Base-by-base conservation (phyloP, 805 yeast genomes). In the Wickerhamiella nectarea region DNA sequence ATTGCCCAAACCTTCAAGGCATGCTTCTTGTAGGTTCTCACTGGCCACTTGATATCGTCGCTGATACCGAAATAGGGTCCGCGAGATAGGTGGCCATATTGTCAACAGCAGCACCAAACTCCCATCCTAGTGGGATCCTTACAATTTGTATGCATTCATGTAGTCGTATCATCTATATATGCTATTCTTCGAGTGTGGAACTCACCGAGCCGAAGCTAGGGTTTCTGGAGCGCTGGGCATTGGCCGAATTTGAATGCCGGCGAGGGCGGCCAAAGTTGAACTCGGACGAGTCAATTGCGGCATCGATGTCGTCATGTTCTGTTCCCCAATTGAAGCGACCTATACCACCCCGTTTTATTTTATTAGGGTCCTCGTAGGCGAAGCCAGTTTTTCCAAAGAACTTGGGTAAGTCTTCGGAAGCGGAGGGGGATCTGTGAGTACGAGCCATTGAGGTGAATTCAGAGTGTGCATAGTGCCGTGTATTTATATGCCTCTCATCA, bases 301-400 rank as follows among this genome's bases (percentile, higher is more conserved):
- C 82, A 38, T 74, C 73, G 42, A 78, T 58, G 54, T 84, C 94
- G 53, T 82, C 94, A 7, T 76, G 71, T 7, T 47, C 53, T 47
- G 68, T 65, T 36, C 96, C 96, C 94, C 95, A 84, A 56, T 85
- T 85, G 51, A 78, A 79, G 54, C 75, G 77, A 38, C 96, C 96
- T 26, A 79, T 80, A 40, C 96, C 96, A 46, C 71, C 71, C 59
- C 82, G 84, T 72, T 84, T 84, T 45, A 80, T 74, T 55, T 75
- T 74, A 56, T 75, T 76, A 44, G 95, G 94, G 49, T 78, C 75
- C 43, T 75, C 70, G 53, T 80, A 77, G 48, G 61, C 61, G 56
- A 71, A 71, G 15, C 94, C 94, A 54, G 74, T 72, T 58, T 80
- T 87, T 45, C 87, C 79, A 61, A 85, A 86, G 74, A 74, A 84